phyloP scores from a whole-genome alignment of 768 basidiomycete species.

The Macrolepiota dolichaula region DNA sequence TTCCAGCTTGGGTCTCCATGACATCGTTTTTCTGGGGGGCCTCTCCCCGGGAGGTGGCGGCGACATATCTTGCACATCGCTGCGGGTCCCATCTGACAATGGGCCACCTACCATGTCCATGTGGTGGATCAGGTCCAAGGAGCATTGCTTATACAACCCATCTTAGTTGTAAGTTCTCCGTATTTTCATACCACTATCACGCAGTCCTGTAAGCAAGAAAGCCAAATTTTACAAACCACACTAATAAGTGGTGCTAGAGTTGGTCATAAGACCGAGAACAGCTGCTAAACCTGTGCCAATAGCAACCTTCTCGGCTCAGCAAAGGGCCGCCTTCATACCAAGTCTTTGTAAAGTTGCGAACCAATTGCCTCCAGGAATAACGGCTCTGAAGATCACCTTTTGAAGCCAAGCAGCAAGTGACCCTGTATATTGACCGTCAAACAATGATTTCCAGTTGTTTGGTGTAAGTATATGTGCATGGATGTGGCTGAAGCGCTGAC shows the following conservation, averaged over 20 bases:
- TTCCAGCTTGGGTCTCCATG: too few species aligned
- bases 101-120: too few species aligned
- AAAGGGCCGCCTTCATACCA: slow-evolving; percentile 19
- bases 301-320: not conserved
- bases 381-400: slow-evolving; percentile 27
- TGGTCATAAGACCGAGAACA: not conserved
- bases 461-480: not conserved
- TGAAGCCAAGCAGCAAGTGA: slow-evolving; percentile 32
- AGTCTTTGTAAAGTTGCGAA: slow-evolving; percentile 28
- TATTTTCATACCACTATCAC: too few species aligned
- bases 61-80: too few species aligned
- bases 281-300: not conserved
- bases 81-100: too few species aligned
- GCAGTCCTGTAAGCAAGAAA: too few species aligned
- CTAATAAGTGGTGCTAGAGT: not conserved
- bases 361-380: slow-evolving; percentile 27
- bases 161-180: too few species aligned
- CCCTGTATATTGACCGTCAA: slow-evolving; percentile 18
- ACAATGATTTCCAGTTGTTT: not conserved
- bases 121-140: too few species aligned
- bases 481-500: not conserved
- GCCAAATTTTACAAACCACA: too few species aligned
- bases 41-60: too few species aligned
- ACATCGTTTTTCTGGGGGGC: too few species aligned
- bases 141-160: too few species aligned